Percentiles rank a stretch among this genome's conserved stretches.
phyloP scores from a whole-genome alignment of 495 filamentous ascomycete species.

The Sabuloglossum arenarium region DNA sequence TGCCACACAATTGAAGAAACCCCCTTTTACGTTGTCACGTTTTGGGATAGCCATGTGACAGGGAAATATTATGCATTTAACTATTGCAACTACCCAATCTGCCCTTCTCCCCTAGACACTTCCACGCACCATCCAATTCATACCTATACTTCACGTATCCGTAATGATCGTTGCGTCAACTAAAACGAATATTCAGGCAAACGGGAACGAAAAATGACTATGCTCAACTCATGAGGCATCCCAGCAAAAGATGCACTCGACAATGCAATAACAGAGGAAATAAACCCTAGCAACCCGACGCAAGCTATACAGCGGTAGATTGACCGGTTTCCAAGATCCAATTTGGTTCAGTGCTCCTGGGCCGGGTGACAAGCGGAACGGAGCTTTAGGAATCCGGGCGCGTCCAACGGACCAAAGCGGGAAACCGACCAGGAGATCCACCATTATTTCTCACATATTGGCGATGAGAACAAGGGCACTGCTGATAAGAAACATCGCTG shows the following conservation, averaged over 20 bases:
- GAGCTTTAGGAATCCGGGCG: not conserved
- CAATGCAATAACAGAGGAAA: not conserved
- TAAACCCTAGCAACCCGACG: not conserved
- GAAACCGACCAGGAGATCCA: not conserved
- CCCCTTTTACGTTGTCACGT: no score
- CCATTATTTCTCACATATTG: not conserved
- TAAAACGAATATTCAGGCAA: not conserved
- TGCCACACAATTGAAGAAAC: no score
- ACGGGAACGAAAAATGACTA: not conserved
- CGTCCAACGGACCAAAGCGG: not conserved
- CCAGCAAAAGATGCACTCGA: not conserved
- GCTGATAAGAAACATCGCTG: not conserved
- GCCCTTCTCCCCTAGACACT: no score
- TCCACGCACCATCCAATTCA: no score
- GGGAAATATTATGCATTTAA: no score
- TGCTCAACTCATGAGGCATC: not conserved
- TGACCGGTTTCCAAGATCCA: not conserved
- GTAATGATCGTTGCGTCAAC: not conserved
- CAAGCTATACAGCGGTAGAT: not conserved
- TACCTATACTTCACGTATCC: not conserved
- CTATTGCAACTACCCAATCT: no score
- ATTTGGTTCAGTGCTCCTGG: not conserved
- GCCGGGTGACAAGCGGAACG: not conserved
- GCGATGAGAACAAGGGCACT: not conserved
- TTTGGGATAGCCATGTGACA: no score